Evolutionary conservation across 2,329 filamentous ascomycete genomes (phyloP).

Genomic region (Aplosporella prunicola): DNA sequence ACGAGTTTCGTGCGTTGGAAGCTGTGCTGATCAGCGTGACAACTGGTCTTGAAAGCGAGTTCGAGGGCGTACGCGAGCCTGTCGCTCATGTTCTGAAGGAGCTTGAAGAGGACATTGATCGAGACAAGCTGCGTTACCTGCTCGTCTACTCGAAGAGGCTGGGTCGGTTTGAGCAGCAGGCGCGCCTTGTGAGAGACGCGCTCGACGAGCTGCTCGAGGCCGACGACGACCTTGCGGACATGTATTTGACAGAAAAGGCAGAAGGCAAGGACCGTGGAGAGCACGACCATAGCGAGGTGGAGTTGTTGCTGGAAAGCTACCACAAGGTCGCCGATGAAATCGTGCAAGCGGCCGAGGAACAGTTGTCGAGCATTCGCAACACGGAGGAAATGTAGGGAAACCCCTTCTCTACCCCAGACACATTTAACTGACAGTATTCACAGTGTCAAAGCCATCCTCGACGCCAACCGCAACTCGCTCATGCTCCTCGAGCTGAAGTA

Average conservation of each 20-base stretch:
- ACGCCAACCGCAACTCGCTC: slow-evolving; percentile 94
- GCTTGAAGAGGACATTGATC: slow-evolving; percentile 91
- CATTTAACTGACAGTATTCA: neutral
- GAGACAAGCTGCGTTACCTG: slow-evolving; percentile 82
- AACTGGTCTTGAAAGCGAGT: slow-evolving; percentile 82
- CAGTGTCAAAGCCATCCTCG: slow-evolving; percentile 90
- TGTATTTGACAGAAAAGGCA: slow-evolving; percentile 90
- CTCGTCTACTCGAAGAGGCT: slow-evolving; percentile 92
- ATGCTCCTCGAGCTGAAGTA: slow-evolving; percentile 97
- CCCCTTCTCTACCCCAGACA: neutral
- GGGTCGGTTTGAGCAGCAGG: slow-evolving; percentile 95
- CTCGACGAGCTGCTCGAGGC: slow-evolving; percentile 93
- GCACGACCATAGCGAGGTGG: slow-evolving; percentile 90
- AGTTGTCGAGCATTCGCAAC: slow-evolving; percentile 91
- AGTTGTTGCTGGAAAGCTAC: slow-evolving; percentile 94
- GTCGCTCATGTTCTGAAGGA: slow-evolving; percentile 82
- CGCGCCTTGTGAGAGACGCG: slow-evolving; percentile 83
- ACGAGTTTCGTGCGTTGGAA: slow-evolving; percentile 93
- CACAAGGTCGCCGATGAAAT: slow-evolving; percentile 98
- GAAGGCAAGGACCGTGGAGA: slow-evolving; percentile 63
- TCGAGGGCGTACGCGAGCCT: slow-evolving; percentile 85
- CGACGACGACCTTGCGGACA: slow-evolving; percentile 85
- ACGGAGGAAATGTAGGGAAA: slow-evolving; percentile 86
- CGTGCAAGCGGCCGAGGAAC: slow-evolving; percentile 84
- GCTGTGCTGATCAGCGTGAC: slow-evolving; percentile 92